These are phyloP conservation scores for Fraxinus nigra DNA, from an alignment of 305 asterid species.

Conservation along the genomic window DNA sequence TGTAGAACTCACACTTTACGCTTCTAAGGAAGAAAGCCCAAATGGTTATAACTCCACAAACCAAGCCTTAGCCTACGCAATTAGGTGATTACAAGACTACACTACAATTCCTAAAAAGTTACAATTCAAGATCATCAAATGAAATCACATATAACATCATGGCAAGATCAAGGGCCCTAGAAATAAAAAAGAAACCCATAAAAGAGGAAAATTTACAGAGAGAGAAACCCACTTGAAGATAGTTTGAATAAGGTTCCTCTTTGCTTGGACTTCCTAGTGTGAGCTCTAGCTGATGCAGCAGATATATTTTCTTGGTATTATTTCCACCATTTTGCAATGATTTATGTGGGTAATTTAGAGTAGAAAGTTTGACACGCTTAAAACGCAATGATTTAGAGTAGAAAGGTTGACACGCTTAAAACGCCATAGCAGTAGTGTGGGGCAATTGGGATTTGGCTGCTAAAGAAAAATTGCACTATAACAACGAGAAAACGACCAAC, in stretches of 20 bases:
- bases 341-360: background rate
- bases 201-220: slow-evolving; percentile 9
- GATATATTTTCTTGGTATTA: slow-evolving; percentile 30
- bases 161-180: background rate
- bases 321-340: slow-evolving; percentile 19
- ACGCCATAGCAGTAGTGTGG: background rate
- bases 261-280: slow-evolving; percentile 35
- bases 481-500: background rate
- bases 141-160: background rate
- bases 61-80: background rate
- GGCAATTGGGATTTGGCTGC: background rate
- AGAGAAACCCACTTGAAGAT: slow-evolving; percentile 33
- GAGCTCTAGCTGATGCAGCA: slow-evolving; percentile 47
- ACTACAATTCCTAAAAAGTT: background rate
- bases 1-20: background rate
- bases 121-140: background rate
- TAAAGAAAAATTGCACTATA: background rate
- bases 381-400: background rate
- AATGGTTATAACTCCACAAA: background rate
- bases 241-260: slow-evolving; percentile 13
- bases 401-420: background rate
- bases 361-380: background rate
- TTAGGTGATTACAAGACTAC: background rate
- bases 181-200: slow-evolving; percentile 6
- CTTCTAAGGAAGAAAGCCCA: background rate